Conservation (phyloP, 73 alveolate species). For the Paramecium pentaurelia region DNA sequence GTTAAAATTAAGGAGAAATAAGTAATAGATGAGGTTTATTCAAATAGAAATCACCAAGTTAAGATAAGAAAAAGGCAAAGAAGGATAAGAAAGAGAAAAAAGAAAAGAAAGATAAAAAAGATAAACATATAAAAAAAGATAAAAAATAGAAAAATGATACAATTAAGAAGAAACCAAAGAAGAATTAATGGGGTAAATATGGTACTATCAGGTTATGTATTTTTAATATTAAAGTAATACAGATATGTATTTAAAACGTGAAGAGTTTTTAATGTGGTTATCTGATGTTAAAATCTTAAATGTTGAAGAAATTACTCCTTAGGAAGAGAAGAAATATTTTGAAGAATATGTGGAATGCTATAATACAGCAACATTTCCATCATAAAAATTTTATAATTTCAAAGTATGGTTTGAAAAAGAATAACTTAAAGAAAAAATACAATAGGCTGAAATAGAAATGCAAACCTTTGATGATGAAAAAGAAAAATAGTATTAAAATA, state of each 20-base stretch:
- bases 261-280: constrained; percentile 46
- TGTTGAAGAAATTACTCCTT: constrained; percentile 28
- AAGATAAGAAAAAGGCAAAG: neutral
- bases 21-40: neutral
- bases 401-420: constrained; percentile 26
- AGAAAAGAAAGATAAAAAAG: neutral
- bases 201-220: constrained; percentile 4
- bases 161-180: neutral
- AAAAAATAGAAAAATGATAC: neutral
- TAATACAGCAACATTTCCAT: constrained; percentile 48
- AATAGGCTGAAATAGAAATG: neutral
- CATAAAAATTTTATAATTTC: constrained; percentile 33
- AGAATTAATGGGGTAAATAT: constrained; percentile 6
- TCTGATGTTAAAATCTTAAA: constrained; percentile 41
- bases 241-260: constrained; percentile 39
- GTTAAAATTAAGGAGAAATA: neutral
- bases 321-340: constrained; percentile 44
- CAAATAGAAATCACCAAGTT: neutral
- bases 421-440: neutral
- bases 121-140: neutral
- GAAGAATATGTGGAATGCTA: constrained; percentile 53
- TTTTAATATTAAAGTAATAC: constrained; percentile 1
- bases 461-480: neutral
- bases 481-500: neutral
- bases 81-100: neutral